A percentile compares a stretch with the other conserved stretches of the same genome.
These are phyloP conservation scores for Lentinula edodes DNA, from an alignment of 768 basidiomycete genomes.

Conservation along the genomic window DNA sequence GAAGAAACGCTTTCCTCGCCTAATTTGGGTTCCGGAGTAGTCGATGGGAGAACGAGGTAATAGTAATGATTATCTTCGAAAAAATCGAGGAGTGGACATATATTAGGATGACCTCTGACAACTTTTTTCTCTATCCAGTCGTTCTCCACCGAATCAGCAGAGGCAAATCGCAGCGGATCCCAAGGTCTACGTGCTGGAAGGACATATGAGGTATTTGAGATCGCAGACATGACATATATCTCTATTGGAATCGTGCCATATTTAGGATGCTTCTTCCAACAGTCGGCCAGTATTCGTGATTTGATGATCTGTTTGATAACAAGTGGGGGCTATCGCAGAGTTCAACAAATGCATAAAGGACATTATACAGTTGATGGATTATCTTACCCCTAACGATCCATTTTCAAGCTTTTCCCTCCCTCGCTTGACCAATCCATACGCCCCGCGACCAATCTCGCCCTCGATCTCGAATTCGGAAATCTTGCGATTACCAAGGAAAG, in stretches of 20 bases:
- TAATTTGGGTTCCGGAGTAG: constrained; percentile 52
- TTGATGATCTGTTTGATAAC: constrained; percentile 99
- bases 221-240: constrained; percentile 89
- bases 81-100: constrained; percentile 91
- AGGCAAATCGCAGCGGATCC: constrained; percentile 59
- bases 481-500: constrained; percentile 56
- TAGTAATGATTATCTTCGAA: constrained; percentile 97
- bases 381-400: constrained; percentile 79
- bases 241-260: constrained; percentile 98
- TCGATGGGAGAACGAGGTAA: constrained; percentile 84
- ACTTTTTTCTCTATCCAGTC: constrained; percentile 66
- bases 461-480: constrained; percentile 86
- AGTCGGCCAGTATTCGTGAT: constrained; percentile 95
- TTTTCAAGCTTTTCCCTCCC: constrained; percentile 73
- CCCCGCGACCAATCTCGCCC: constrained; percentile 87
- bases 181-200: constrained; percentile 78
- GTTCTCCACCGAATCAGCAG: constrained; percentile 18
- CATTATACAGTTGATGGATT: not conserved
- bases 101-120: constrained; percentile 90
- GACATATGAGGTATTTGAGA: constrained; percentile 75
- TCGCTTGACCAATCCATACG: constrained; percentile 92
- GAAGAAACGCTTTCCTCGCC: constrained; percentile 53
- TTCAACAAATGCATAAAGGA: constrained; percentile 2
- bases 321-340: constrained; percentile 59
- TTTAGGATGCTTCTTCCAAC: constrained; percentile 96